These are phyloP conservation scores for Chytridium lagenaria DNA, from an alignment of 371 early-diverging fungal genomes.

Conservation along the genomic window DNA sequence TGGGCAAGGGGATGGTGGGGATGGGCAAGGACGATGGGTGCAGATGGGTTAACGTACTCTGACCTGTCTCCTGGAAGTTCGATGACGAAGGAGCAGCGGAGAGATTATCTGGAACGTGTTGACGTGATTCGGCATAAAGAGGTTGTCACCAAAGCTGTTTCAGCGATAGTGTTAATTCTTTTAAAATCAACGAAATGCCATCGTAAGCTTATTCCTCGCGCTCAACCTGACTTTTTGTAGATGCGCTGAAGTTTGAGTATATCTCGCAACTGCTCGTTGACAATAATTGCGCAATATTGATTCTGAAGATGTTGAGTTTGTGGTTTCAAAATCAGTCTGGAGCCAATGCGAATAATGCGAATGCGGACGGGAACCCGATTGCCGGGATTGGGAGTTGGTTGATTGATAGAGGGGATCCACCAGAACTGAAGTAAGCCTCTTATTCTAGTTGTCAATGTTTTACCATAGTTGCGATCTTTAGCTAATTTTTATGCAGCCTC, in stretches of 20 bases:
- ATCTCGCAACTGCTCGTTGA: constrained; percentile 79
- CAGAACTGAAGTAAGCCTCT: constrained; percentile 59
- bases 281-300: constrained; percentile 78
- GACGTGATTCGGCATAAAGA: constrained; percentile 72
- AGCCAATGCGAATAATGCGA: constrained; percentile 10
- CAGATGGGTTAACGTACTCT: neutral
- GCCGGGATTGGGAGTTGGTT: constrained; percentile 31
- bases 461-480: constrained; percentile 10
- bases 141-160: constrained; percentile 76
- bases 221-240: constrained; percentile 41
- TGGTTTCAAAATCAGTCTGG: constrained; percentile 72
- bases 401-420: constrained; percentile 62
- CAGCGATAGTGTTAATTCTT: constrained; percentile 69
- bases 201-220: constrained; percentile 51
- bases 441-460: neutral
- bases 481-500: no score
- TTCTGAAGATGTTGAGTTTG: constrained; percentile 77
- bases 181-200: constrained; percentile 74
- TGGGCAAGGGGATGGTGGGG: constrained; percentile 19
- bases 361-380: neutral
- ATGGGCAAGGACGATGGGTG: constrained; percentile 3
- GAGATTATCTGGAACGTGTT: constrained; percentile 54
- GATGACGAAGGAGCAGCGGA: constrained; percentile 29
- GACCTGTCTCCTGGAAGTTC: neutral
- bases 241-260: constrained; percentile 79